phyloP scores from a whole-genome alignment of 345 rosid genomes.

The Arabidopsis arenosa region DNA sequence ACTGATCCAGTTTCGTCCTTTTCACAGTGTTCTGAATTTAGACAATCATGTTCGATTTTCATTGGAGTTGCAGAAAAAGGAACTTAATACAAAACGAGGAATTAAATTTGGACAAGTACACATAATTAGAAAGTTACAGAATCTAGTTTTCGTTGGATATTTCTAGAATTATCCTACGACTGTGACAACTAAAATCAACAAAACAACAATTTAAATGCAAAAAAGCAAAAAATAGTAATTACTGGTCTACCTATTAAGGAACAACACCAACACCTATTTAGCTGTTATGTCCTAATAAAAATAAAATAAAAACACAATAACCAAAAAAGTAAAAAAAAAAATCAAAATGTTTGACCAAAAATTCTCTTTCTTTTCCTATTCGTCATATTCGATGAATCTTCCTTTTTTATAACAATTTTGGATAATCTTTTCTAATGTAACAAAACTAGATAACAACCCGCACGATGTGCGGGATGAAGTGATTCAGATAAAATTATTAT shows the following conservation, averaged over 20 bases:
- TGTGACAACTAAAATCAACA: slow-evolving; percentile 15
- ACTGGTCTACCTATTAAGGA: slow-evolving; percentile 15
- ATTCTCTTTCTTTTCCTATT: background rate
- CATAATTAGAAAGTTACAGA: background rate
- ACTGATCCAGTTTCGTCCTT: background rate
- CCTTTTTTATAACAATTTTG: background rate
- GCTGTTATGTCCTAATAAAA: slow-evolving; percentile 32
- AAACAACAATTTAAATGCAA: slow-evolving; percentile 5
- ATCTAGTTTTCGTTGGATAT: slow-evolving; percentile 8
- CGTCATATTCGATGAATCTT: slow-evolving; percentile 29
- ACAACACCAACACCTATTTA: slow-evolving; percentile 30
- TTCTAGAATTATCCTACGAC: background rate
- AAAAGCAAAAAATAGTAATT: background rate
- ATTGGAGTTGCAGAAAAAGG: background rate
- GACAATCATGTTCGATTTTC: slow-evolving; percentile 3
- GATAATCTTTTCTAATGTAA: slow-evolving; percentile 30
- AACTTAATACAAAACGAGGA: background rate
- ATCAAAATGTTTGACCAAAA: slow-evolving; percentile 1
- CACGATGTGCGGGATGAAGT: no score
- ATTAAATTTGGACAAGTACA: slow-evolving; percentile 24
- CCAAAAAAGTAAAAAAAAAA: slow-evolving; percentile 13
- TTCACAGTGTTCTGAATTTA: background rate
- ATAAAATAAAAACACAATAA: background rate
- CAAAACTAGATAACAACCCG: no score
- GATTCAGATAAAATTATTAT: no score